Evolutionary conservation across 164 flowering plant genomes (phyloP), one percentile per base, ranked within the genome.

Genomic region (Saururus chinensis): DNA sequence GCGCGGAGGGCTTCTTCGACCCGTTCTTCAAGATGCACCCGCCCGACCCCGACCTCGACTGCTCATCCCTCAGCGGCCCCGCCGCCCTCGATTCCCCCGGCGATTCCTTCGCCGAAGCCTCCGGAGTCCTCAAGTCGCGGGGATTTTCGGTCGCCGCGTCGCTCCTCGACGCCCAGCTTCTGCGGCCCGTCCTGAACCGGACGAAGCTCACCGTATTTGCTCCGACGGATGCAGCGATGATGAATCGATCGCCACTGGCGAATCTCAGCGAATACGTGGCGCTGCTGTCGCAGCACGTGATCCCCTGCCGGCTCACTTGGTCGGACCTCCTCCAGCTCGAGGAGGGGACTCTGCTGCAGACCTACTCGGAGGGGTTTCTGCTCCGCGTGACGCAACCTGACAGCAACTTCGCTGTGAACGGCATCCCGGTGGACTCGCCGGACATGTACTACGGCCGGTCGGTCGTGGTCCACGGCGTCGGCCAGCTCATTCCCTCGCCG

Each of bases 81-180:
- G 17, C 5, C 12, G 5, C 12, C 49, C 14, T 10, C 49, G 49
- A 42, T 9, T 10, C 6, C 42, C 42, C 41, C 53, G 59, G 41
- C 26, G 49, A 42, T 9, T 10, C 63, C 19, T 73, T 76, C 25
- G 35, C 42, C 0, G 68, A 60, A 26, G 76, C 80, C 11, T 49
- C 61, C 19, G 67, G 13, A 51, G 49, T 55, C 24, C 35, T 88
- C 70, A 72, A 65, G 51, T 65, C 79, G 10, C 70, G 60, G 55
- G 88, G 87, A 14, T 83, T 64, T 60, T 75, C 81, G 4, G 64
- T 66, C 0, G 74, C 80, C 72, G 85, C 86, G 0, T 64, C 80
- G 19, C 78, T 86, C 71, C 84, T 88, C 22, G 87, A 80, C 25
- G 17, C 77, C 57, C 96, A 84, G 56, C 17, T 85, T 57, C 30